Conservation (phyloP, 306 rosid genomes). For the Elaeagnus macrophylla region DNA sequence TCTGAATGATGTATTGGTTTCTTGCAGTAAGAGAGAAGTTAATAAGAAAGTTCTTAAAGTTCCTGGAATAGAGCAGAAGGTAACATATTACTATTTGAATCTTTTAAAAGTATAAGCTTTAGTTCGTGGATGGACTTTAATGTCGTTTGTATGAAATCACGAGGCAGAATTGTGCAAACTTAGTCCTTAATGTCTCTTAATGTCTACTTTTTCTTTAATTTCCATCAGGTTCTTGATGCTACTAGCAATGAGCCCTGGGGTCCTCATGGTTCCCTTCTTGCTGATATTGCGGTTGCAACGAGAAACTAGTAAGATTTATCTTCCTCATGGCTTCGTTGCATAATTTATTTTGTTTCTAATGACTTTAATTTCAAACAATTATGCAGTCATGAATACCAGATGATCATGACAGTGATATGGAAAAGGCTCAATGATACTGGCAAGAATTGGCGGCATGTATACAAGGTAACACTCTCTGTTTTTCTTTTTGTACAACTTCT, state of each 20-base stretch:
- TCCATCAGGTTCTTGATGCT: slow-evolving; percentile 82
- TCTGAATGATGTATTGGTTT: slow-evolving; percentile 7
- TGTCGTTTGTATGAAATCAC: no score
- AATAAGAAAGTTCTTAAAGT: slow-evolving; percentile 95
- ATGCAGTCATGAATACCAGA: slow-evolving; percentile 92
- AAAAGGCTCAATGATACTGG: slow-evolving; percentile 97
- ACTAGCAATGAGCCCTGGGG: slow-evolving; percentile 99
- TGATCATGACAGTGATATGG: slow-evolving; percentile 92
- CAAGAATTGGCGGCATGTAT: slow-evolving; percentile 98
- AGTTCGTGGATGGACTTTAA: no score
- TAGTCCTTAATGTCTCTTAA: no score
- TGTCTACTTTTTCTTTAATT: not conserved
- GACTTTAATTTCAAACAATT: slow-evolving; percentile 22
- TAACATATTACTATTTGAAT: slow-evolving; percentile 12
- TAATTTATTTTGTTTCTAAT: slow-evolving; percentile 15
- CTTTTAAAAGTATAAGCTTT: no score
- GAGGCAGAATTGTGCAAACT: no score
- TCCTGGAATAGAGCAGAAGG: slow-evolving; percentile 99
- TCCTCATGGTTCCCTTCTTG: slow-evolving; percentile 97
- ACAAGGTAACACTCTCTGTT: slow-evolving; percentile 50
- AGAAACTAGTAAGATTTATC: slow-evolving; percentile 72
- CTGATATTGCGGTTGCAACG: slow-evolving; percentile 86
- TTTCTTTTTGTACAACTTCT: not conserved
- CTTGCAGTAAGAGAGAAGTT: slow-evolving; percentile 85
- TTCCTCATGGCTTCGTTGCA: slow-evolving; percentile 15